Base-by-base conservation (phyloP, 805 yeast genomes). In the Schwanniomyces polymorphus region DNA sequence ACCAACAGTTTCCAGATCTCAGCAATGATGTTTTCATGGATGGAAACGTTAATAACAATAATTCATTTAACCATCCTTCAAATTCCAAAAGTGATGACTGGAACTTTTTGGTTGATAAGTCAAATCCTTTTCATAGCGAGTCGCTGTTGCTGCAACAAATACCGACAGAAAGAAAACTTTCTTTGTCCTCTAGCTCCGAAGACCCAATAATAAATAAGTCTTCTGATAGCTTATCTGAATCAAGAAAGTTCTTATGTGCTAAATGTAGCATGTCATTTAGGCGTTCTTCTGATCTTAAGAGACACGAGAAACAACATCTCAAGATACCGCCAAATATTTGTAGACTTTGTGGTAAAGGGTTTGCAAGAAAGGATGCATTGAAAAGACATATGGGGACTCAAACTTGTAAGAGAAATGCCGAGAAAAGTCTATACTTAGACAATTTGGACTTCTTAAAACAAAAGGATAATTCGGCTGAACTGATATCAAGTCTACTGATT, bases 341-440 rank as follows among this genome's bases (percentile, higher is more conserved):
- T 64, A 81, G 84, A 5, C 67, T 74, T 14, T 87, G 95, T 68
- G 89, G 88, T 31, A 87, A 87, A 59, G 91, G 94, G 0, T 87
- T 87, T 74, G 92, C 94, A 1, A 70, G 95, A 41, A 86, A 85
- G 57, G 95, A 87, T 65, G 94, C 94, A 0, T 70, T 87, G 55
- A 87, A 86, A 60, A 72, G 95, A 54, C 95, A 87, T 63, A 72
- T 74, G 46, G 86, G 85, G 43, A 87, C 95, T 0, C 67, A 84
- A 50, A 87, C 94, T 0, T 87, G 95, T 68, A 80, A 79, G 52
- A 61, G 94, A 46, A 87, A 87, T 59, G 78, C 88, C 34, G 84
- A 80, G 46, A 79, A 83, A 59, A 61, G 64, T 46, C 52, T 71
- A 18, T 70, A 72, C 45, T 49, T 57, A 17, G 68, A 64, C 14